A percentile compares a stretch with the other conserved stretches of the same genome.
Evolutionary conservation across 371 early-diverging fungal genomes (phyloP).

Genomic region (Rhizopus delemar): DNA sequence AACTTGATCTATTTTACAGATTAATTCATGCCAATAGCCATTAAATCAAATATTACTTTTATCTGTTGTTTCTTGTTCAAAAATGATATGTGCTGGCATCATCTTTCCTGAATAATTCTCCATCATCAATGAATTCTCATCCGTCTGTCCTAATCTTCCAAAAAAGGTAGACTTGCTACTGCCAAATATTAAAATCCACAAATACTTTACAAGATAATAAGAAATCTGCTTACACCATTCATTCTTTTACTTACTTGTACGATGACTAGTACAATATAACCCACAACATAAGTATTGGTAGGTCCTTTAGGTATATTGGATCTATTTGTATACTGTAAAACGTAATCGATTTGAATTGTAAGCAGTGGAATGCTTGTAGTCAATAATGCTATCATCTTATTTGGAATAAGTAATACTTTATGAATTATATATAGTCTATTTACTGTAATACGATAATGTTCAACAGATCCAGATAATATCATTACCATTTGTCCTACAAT

Average conservation of each 20-base stretch:
- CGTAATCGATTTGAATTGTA: slow-evolving; percentile 46
- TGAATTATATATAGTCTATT: slow-evolving; percentile 6
- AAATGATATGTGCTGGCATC: not conserved
- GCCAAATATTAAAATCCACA: slow-evolving; percentile 42
- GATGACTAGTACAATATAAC: slow-evolving; percentile 37
- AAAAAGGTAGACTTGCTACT: slow-evolving; percentile 36
- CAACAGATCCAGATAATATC: slow-evolving; percentile 28
- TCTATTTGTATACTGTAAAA: slow-evolving; percentile 33
- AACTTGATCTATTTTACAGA: not conserved
- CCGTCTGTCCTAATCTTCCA: slow-evolving; percentile 16
- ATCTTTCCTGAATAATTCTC: not conserved
- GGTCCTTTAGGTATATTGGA: slow-evolving; percentile 22
- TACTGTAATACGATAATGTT: slow-evolving; percentile 41
- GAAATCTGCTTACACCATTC: not conserved
- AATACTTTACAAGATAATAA: slow-evolving; percentile 22
- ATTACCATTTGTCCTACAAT: slow-evolving; percentile 20
- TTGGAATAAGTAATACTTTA: not conserved
- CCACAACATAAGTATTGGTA: slow-evolving; percentile 37
- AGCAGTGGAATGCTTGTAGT: slow-evolving; percentile 46
- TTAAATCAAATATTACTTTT: not conserved
- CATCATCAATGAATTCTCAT: not conserved
- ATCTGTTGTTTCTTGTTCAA: not conserved
- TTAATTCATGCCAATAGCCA: not conserved
- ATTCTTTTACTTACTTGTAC: slow-evolving; percentile 23
- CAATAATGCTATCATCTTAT: slow-evolving; percentile 40